A percentile compares a stretch with the other conserved stretches of the same genome.
Conservation (phyloP, 2,329 filamentous ascomycete species). For the Pestalotiopsis sp. region DNA sequence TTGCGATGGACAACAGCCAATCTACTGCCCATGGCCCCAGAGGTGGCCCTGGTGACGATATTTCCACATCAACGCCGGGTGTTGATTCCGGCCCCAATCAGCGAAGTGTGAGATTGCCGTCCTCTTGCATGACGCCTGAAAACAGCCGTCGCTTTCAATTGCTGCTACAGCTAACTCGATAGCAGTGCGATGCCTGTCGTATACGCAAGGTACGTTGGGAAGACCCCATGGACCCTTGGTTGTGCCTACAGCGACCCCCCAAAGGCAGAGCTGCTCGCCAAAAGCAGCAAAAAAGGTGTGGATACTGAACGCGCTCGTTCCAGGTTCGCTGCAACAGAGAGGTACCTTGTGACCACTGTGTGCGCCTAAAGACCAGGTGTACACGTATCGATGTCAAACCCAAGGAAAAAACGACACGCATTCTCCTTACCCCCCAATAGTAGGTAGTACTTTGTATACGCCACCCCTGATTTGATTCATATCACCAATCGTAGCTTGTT, state of each 20-base stretch:
- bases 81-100: background rate
- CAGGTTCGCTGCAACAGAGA: conserved; percentile 15
- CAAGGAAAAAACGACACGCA: conserved; percentile 8
- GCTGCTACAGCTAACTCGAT: background rate
- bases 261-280: background rate
- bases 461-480: background rate
- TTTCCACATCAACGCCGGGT: background rate
- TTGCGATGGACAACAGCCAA: background rate
- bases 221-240: background rate
- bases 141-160: background rate
- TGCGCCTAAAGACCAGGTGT: conserved; percentile 8
- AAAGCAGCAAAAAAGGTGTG: background rate
- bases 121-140: background rate
- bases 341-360: conserved; percentile 9
- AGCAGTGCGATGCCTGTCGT: background rate
- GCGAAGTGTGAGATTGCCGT: background rate
- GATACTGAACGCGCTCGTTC: background rate
- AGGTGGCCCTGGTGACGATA: background rate
- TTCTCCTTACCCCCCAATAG: conserved; percentile 12
- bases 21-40: background rate
- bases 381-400: conserved; percentile 2
- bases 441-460: conserved; percentile 1
- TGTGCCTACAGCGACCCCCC: too few species aligned
- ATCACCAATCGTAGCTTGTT: background rate
- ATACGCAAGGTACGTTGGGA: background rate